phyloP scores from a whole-genome alignment of 352 stramenopile genomes.

The Globisporangium iwayamae region DNA sequence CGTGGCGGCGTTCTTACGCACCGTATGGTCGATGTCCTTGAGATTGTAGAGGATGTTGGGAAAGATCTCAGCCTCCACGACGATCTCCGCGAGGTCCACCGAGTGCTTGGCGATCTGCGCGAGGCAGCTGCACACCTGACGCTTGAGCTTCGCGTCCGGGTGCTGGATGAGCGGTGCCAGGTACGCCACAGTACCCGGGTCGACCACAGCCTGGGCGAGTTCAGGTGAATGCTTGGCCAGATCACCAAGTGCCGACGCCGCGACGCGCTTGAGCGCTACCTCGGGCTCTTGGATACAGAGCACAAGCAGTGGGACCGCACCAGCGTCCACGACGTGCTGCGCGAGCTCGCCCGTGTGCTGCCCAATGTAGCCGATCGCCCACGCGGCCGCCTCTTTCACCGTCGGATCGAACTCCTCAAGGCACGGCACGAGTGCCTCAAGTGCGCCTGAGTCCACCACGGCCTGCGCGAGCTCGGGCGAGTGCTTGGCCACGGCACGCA shows the following conservation, averaged over 20 bases:
- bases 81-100: constrained; percentile 93
- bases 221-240: constrained; percentile 95
- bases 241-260: constrained; percentile 90
- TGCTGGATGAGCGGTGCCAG: constrained; percentile 93
- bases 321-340: constrained; percentile 92
- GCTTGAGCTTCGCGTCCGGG: constrained; percentile 93
- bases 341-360: constrained; percentile 92
- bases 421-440: constrained; percentile 91
- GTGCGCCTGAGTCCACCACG: constrained; percentile 90
- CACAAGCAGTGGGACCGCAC: constrained; percentile 91
- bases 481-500: constrained; percentile 93
- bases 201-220: constrained; percentile 91
- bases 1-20: constrained; percentile 94
- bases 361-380: constrained; percentile 95
- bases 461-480: constrained; percentile 93
- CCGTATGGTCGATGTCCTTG: constrained; percentile 93
- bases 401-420: constrained; percentile 95
- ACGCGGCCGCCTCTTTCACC: constrained; percentile 93
- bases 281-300: constrained; percentile 95
- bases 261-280: constrained; percentile 93
- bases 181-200: constrained; percentile 91
- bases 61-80: constrained; percentile 96
- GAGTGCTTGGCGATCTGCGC: constrained; percentile 95
- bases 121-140: constrained; percentile 88
- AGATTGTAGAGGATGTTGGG: constrained; percentile 94